phyloP scores from a whole-genome alignment of 805 yeast genomes.

The Ogataea naganishii region DNA sequence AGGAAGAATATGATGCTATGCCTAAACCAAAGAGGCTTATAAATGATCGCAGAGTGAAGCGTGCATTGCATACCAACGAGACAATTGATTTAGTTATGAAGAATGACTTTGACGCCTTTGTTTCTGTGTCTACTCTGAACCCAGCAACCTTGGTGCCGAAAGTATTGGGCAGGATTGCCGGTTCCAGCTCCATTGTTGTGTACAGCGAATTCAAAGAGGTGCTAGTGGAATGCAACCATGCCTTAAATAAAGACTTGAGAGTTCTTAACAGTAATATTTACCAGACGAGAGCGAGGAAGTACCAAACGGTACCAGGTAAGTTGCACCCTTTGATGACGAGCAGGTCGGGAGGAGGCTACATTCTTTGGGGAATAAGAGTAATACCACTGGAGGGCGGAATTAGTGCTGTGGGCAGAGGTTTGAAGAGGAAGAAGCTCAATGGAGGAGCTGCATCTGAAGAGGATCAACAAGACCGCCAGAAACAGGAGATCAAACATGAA shows the following conservation, averaged over 20 bases:
- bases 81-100: constrained; percentile 41
- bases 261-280: constrained; percentile 75
- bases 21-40: constrained; percentile 55
- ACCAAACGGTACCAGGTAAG: constrained; percentile 90
- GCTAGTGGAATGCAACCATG: constrained; percentile 64
- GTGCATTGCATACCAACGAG: constrained; percentile 41
- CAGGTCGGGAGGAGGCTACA: constrained; percentile 86
- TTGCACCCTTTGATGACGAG: constrained; percentile 93
- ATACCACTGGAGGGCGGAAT: constrained; percentile 52
- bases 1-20: constrained; percentile 45
- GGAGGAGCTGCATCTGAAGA: constrained; percentile 7
- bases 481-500: constrained; percentile 1
- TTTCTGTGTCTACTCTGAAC: constrained; percentile 66
- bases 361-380: constrained; percentile 73
- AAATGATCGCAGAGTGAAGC: constrained; percentile 55
- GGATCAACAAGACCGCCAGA: constrained; percentile 6
- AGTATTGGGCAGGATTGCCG: constrained; percentile 59
- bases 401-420: constrained; percentile 63
- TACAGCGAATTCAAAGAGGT: constrained; percentile 78
- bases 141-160: constrained; percentile 55
- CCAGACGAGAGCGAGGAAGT: constrained; percentile 77
- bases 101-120: constrained; percentile 64
- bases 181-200: constrained; percentile 80
- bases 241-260: constrained; percentile 56
- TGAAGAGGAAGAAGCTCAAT: constrained; percentile 31